phyloP scores from a whole-genome alignment of 257 asterid genomes.

The Sherardia arvensis region DNA sequence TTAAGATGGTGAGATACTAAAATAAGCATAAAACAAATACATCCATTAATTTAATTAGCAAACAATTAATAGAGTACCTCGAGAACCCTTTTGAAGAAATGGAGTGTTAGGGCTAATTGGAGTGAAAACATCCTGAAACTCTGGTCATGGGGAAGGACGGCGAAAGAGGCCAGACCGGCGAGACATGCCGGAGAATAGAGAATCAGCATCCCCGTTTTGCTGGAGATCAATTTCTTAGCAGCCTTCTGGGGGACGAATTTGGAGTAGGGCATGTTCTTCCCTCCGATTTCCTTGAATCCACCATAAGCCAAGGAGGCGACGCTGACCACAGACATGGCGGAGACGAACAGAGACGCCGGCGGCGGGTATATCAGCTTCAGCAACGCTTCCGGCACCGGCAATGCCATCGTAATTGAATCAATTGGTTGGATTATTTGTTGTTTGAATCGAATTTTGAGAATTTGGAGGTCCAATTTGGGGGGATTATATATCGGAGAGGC shows the following conservation, averaged over 20 bases:
- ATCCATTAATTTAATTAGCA: too few species aligned
- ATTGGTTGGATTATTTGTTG: not conserved
- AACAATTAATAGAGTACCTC: slow-evolving; percentile 33
- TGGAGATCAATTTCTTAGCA: slow-evolving; percentile 20
- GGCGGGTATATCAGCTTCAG: slow-evolving; percentile 23
- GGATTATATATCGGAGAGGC: not conserved
- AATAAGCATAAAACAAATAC: too few species aligned
- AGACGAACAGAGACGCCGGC: slow-evolving; percentile 29
- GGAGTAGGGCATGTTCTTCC: slow-evolving; percentile 60
- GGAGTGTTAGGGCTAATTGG: slow-evolving; percentile 37
- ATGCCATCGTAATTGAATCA: not conserved
- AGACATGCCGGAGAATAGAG: slow-evolving; percentile 56
- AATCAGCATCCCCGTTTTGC: slow-evolving; percentile 56
- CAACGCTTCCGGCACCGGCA: slow-evolving; percentile 15
- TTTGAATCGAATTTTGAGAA: not conserved
- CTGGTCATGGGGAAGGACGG: slow-evolving; percentile 23
- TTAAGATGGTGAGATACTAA: too few species aligned
- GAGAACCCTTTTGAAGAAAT: slow-evolving; percentile 56
- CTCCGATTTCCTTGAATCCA: slow-evolving; percentile 38
- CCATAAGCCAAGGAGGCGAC: slow-evolving; percentile 14
- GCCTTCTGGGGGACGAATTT: slow-evolving; percentile 33
- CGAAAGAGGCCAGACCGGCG: slow-evolving; percentile 41
- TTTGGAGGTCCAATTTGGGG: not conserved
- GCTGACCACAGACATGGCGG: slow-evolving; percentile 22
- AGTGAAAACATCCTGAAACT: slow-evolving; percentile 39